Percentiles rank a stretch among this genome's conserved stretches.
Conservation (phyloP, 2,329 filamentous ascomycete species). For the Fusarium oligoseptatum region DNA sequence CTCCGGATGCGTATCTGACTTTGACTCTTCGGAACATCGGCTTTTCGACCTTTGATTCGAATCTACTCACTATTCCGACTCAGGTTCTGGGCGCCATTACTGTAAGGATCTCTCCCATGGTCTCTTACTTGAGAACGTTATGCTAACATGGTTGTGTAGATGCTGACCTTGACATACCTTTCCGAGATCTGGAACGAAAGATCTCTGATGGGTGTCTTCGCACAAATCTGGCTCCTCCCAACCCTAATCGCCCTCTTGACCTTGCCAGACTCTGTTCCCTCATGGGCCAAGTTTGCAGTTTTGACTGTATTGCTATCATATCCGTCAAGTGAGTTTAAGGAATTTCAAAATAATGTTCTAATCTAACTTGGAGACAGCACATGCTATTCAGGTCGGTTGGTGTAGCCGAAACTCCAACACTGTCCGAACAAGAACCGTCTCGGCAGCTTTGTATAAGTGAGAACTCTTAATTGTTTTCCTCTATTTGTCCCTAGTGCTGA, state of each 20-base stretch:
- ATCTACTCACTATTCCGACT: slow-evolving; percentile 28
- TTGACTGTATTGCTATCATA: slow-evolving; percentile 51
- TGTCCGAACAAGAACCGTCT: slow-evolving; percentile 71
- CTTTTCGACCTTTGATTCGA: slow-evolving; percentile 54
- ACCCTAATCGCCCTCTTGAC: slow-evolving; percentile 61
- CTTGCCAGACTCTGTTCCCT: slow-evolving; percentile 38
- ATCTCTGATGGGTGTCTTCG: slow-evolving; percentile 50
- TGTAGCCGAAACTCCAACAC: slow-evolving; percentile 71
- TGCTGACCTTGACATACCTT: slow-evolving; percentile 23
- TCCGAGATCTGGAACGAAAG: slow-evolving; percentile 62
- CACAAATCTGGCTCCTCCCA: slow-evolving; percentile 71
- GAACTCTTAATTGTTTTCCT: too few species aligned
- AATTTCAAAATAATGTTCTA: background rate
- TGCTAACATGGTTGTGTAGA: background rate
- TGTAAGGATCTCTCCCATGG: background rate
- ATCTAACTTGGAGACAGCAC: slow-evolving; percentile 35
- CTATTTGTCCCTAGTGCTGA: too few species aligned
- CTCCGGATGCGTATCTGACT: slow-evolving; percentile 65
- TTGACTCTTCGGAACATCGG: slow-evolving; percentile 49
- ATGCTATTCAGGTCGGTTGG: slow-evolving; percentile 63
- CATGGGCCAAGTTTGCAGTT: slow-evolving; percentile 53
- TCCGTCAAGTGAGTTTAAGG: slow-evolving; percentile 54
- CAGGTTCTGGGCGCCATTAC: slow-evolving; percentile 22
- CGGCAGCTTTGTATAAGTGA: slow-evolving; percentile 69
- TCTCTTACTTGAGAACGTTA: background rate